Evolutionary conservation across 768 basidiomycete genomes (phyloP).

Genomic region (Russula vinacea): DNA sequence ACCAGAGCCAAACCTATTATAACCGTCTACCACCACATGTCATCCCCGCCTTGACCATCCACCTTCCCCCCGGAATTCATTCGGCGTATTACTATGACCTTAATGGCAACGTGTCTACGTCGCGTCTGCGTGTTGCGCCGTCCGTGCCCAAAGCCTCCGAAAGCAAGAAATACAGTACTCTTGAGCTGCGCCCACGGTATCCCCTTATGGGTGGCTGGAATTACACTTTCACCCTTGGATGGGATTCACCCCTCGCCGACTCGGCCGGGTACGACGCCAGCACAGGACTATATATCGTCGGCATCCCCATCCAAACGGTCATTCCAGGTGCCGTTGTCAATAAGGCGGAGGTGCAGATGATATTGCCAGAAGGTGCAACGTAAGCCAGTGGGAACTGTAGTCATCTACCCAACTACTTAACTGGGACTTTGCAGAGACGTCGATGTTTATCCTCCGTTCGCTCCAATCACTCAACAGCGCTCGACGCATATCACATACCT

Average conservation of each 20-base stretch:
- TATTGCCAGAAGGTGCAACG: constrained; percentile 95
- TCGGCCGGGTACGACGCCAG: constrained; percentile 61
- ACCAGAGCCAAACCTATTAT: constrained; percentile 74
- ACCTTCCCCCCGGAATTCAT: constrained; percentile 78
- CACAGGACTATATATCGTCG: constrained; percentile 65
- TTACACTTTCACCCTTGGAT: constrained; percentile 91
- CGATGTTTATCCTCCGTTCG: constrained; percentile 73
- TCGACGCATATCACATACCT: constrained; percentile 84
- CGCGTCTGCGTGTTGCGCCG: constrained; percentile 69
- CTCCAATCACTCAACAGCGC: constrained; percentile 55
- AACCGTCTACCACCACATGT: constrained; percentile 65
- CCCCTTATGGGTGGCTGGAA: constrained; percentile 97
- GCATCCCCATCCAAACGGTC: constrained; percentile 81
- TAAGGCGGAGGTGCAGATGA: constrained; percentile 71
- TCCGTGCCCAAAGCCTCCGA: constrained; percentile 57
- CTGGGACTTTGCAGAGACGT: constrained; percentile 57
- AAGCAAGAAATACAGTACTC: constrained; percentile 54
- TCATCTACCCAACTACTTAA: constrained; percentile 18
- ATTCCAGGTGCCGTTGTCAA: constrained; percentile 79
- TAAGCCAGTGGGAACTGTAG: constrained; percentile 44
- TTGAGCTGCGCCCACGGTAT: constrained; percentile 87
- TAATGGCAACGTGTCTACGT: constrained; percentile 96
- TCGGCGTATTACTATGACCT: constrained; percentile 87
- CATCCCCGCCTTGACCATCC: constrained; percentile 67
- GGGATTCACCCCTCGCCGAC: constrained; percentile 82